Conservation (phyloP, 495 filamentous ascomycete genomes). For the Penicillium coprophilum region DNA sequence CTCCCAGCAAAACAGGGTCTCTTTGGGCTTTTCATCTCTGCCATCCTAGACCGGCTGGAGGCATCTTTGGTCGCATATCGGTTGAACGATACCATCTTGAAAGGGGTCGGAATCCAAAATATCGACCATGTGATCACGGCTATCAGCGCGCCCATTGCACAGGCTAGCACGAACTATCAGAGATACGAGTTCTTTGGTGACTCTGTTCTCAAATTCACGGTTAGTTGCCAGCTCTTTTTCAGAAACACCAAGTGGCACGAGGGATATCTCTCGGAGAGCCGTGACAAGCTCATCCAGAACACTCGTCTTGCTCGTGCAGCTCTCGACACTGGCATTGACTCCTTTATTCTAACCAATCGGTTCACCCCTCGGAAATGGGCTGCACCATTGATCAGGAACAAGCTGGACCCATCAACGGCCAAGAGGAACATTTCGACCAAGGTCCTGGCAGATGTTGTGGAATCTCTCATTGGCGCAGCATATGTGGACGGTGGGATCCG, state of each 20-base stretch:
- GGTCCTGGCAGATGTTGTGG: constrained; percentile 84
- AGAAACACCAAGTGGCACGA: constrained; percentile 71
- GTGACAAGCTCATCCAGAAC: constrained; percentile 74
- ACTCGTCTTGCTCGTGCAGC: constrained; percentile 63
- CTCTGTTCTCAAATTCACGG: constrained; percentile 74
- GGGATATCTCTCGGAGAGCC: constrained; percentile 67
- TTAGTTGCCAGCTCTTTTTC: constrained; percentile 66
- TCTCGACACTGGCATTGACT: constrained; percentile 61
- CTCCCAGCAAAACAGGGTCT: constrained; percentile 60
- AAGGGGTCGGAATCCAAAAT: constrained; percentile 52
- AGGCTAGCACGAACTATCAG: constrained; percentile 71
- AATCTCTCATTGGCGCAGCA: constrained; percentile 78
- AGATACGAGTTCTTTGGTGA: constrained; percentile 89
- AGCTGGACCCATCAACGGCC: constrained; percentile 10
- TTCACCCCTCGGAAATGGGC: constrained; percentile 74
- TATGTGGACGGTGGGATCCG: constrained; percentile 65
- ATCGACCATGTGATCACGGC: constrained; percentile 66
- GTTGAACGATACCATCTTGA: constrained; percentile 61
- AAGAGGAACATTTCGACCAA: constrained; percentile 65
- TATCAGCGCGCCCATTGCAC: constrained; percentile 64
- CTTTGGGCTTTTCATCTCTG: constrained; percentile 72
- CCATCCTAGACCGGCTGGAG: constrained; percentile 69
- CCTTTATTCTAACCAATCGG: constrained; percentile 66
- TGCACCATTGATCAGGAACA: constrained; percentile 58
- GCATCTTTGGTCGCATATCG: constrained; percentile 60